These are phyloP conservation scores for Leishmania gerbilli DNA, from an alignment of 208 protist genomes.

Conservation along the genomic window DNA sequence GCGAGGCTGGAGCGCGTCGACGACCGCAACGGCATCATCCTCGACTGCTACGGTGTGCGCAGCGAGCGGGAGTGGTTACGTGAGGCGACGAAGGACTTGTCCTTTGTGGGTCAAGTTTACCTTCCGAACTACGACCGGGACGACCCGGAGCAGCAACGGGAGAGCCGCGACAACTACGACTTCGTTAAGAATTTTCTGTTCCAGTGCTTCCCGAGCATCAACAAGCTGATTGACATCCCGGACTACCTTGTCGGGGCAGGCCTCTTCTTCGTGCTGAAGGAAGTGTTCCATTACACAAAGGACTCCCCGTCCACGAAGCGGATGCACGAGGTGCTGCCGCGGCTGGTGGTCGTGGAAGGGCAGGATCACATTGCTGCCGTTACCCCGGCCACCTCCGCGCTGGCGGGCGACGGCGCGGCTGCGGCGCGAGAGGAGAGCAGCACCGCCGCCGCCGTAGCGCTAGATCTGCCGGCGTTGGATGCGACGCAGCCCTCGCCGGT, in stretches of 20 bases:
- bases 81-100: conserved; percentile 80
- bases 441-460: background rate
- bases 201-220: conserved; percentile 87
- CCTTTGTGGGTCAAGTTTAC: conserved; percentile 83
- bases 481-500: background rate
- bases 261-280: conserved; percentile 77
- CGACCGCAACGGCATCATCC: conserved; percentile 89
- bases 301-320: conserved; percentile 23
- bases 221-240: conserved; percentile 65
- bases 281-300: conserved; percentile 44
- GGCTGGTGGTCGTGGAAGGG: conserved; percentile 6
- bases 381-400: conserved; percentile 14
- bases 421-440: background rate
- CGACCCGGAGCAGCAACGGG: conserved; percentile 74
- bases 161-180: conserved; percentile 82
- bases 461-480: background rate
- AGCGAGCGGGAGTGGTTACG: conserved; percentile 86
- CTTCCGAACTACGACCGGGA: conserved; percentile 73
- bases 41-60: conserved; percentile 84
- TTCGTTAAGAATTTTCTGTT: conserved; percentile 90
- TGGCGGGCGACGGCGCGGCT: background rate
- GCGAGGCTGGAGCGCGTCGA: conserved; percentile 76
- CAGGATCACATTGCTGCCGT: conserved; percentile 16
- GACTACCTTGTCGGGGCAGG: conserved; percentile 80
- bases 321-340: conserved; percentile 20